phyloP scores from a whole-genome alignment of 257 asterid genomes.

The Handroanthus guayacan region DNA sequence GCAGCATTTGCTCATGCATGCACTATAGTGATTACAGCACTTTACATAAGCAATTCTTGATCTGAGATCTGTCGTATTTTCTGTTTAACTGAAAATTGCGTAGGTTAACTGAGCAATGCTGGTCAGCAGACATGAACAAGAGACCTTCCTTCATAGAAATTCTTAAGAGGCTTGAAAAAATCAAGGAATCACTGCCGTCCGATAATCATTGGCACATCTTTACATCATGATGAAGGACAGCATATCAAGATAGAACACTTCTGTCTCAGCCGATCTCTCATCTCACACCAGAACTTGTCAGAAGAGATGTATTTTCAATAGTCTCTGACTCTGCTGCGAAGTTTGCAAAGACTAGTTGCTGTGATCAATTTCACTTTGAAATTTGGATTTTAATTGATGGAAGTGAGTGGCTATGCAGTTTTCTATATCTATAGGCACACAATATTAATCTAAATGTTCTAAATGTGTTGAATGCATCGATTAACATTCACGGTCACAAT shows the following conservation, averaged over 20 bases:
- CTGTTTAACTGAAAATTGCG: conserved; percentile 27
- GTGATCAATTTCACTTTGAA: conserved; percentile 5
- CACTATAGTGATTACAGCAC: background rate
- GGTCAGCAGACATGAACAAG: conserved; percentile 88
- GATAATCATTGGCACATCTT: conserved; percentile 88
- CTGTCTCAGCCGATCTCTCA: background rate
- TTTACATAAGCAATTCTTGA: conserved; percentile 10
- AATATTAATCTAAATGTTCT: background rate
- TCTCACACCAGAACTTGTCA: background rate
- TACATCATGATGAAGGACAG: conserved; percentile 39
- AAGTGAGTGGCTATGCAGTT: background rate
- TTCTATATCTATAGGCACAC: background rate
- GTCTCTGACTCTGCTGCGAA: background rate
- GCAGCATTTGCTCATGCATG: background rate
- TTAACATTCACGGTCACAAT: conserved; percentile 19
- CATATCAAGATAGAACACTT: background rate
- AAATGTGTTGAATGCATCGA: conserved; percentile 15
- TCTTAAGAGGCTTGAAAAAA: conserved; percentile 77
- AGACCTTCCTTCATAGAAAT: conserved; percentile 92
- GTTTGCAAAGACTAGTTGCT: background rate
- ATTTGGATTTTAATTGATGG: conserved; percentile 10
- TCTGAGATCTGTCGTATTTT: conserved; percentile 8
- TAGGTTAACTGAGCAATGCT: conserved; percentile 79
- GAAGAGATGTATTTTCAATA: conserved; percentile 1
- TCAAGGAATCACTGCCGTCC: conserved; percentile 62